A percentile compares a stretch with the other conserved stretches of the same genome.
Conservation (phyloP, 2,329 filamentous ascomycete genomes). For the Thermothelomyces thermophilus region DNA sequence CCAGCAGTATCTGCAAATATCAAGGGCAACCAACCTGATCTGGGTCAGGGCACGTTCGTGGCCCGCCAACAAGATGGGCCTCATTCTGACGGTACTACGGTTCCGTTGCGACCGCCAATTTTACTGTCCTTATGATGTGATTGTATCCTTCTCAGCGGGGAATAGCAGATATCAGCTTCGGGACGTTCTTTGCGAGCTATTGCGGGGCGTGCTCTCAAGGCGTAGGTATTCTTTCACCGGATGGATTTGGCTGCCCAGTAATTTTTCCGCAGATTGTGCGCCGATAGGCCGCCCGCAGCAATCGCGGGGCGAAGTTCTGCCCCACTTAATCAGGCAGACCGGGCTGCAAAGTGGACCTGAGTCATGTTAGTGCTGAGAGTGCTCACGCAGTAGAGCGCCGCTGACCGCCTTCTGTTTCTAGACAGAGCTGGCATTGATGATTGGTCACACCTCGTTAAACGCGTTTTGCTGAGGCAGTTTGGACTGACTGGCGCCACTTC, state of each 20-base stretch:
- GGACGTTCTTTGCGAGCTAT: constrained; percentile 10
- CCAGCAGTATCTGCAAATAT: neutral
- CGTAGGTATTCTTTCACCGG: constrained; percentile 9
- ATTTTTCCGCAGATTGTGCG: constrained; percentile 26
- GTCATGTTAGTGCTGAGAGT: neutral
- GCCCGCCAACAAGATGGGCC: constrained; percentile 90
- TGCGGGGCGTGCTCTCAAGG: constrained; percentile 11
- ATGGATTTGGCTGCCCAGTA: constrained; percentile 22
- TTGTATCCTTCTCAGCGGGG: constrained; percentile 5
- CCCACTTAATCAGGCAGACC: constrained; percentile 1
- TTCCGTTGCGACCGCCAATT: neutral
- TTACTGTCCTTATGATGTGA: neutral
- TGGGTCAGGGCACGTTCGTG: constrained; percentile 96
- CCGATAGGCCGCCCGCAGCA: constrained; percentile 16
- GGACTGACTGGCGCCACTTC: neutral
- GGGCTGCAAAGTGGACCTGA: too few relatives aligned
- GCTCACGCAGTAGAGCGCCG: neutral
- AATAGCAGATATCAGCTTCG: neutral
- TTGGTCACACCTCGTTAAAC: too few relatives aligned
- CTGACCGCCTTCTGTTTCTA: constrained; percentile 18
- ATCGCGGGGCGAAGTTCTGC: constrained; percentile 21
- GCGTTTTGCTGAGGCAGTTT: neutral
- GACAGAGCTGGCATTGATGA: neutral
- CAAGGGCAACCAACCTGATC: constrained; percentile 59
- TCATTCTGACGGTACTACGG: constrained; percentile 57